A percentile compares a stretch with the other conserved stretches of the same genome.
Evolutionary conservation across 495 filamentous ascomycete species (phyloP).

Genomic region (Xylaria palmicola): DNA sequence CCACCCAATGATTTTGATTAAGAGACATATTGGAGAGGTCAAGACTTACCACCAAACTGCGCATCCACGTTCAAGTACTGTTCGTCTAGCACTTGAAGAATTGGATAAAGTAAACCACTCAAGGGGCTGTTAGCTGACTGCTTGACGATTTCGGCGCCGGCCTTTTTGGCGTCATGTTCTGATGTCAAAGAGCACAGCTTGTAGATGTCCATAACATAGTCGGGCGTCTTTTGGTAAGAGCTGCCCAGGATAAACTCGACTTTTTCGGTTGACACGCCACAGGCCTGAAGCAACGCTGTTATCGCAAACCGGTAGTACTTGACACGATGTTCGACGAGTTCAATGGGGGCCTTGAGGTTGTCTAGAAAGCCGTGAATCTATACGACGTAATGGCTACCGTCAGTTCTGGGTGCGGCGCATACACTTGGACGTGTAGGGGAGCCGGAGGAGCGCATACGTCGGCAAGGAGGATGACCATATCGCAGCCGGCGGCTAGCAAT

Average conservation of each 20-base stretch:
- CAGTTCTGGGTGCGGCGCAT: neutral
- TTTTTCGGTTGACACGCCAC: constrained; percentile 72
- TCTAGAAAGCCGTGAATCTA: constrained; percentile 69
- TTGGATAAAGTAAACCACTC: constrained; percentile 79
- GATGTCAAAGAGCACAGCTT: constrained; percentile 57
- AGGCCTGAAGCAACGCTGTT: constrained; percentile 62
- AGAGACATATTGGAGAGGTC: neutral
- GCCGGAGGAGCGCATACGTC: constrained; percentile 49
- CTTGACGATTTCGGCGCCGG: constrained; percentile 92
- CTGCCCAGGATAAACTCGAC: constrained; percentile 83
- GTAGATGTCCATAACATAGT: constrained; percentile 78
- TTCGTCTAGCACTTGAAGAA: constrained; percentile 90
- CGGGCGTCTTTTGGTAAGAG: constrained; percentile 70
- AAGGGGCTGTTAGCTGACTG: constrained; percentile 74
- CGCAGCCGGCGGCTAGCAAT: constrained; percentile 79
- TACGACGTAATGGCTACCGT: neutral
- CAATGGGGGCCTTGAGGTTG: constrained; percentile 80
- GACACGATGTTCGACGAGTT: constrained; percentile 76
- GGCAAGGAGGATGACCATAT: constrained; percentile 77
- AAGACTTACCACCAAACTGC: constrained; percentile 62
- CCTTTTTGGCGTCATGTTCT: constrained; percentile 75
- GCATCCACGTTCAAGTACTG: constrained; percentile 82
- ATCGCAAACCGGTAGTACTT: constrained; percentile 71
- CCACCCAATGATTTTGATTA: neutral
- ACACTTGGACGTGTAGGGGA: neutral